Evolutionary conservation across 129 eudicot genomes (phyloP).

Genomic region (Escallonia herrerae): DNA sequence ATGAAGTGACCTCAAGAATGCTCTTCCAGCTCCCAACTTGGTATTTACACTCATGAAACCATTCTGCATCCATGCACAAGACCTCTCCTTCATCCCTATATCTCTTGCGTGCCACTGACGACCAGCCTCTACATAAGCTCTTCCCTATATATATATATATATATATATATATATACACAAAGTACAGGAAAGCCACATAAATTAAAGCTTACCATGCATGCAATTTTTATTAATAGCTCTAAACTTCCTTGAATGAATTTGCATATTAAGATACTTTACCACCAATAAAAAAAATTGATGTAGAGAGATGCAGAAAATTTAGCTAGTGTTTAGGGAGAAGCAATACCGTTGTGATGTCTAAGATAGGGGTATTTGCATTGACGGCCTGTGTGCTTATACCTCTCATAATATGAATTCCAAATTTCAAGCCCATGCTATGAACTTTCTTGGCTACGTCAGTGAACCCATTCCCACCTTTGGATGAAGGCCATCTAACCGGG

Average conservation of each 20-base stretch:
- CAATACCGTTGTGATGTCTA: constrained; percentile 78
- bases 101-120: constrained; percentile 73
- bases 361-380: constrained; percentile 85
- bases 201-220: not conserved
- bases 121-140: constrained; percentile 71
- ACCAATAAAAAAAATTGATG: not conserved
- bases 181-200: not conserved
- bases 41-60: constrained; percentile 96
- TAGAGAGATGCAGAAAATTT: not conserved
- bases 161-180: not conserved
- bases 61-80: constrained; percentile 81
- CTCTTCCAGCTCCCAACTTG: constrained; percentile 80
- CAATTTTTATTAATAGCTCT: not conserved
- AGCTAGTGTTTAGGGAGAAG: not conserved
- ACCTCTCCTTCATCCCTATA: constrained; percentile 67
- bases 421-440: constrained; percentile 89
- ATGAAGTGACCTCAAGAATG: constrained; percentile 83
- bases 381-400: constrained; percentile 95
- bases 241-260: not conserved
- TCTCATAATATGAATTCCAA: constrained; percentile 96
- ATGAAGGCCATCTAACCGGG: constrained; percentile 92
- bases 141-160: too few species aligned
- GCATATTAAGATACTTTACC: not conserved
- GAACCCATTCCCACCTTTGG: constrained; percentile 70
- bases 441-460: constrained; percentile 64